Percentiles rank a stretch among this genome's conserved stretches.
phyloP scores from a whole-genome alignment of 192 early-diverging fungal species.

The Coemansia sp. region DNA sequence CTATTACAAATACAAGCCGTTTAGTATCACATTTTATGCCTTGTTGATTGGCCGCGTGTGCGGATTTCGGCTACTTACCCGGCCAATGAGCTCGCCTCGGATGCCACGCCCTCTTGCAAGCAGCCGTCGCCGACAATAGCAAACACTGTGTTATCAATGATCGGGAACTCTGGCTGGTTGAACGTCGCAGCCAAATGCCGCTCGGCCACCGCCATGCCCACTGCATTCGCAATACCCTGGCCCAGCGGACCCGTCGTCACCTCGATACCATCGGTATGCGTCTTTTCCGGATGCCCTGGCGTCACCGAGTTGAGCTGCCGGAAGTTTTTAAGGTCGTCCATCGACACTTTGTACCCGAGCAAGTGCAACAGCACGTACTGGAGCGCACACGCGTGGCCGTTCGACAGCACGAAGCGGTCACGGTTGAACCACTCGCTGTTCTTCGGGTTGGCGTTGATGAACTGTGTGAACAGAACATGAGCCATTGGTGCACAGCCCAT shows the following conservation, averaged over 20 bases:
- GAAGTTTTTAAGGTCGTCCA: constrained; percentile 91
- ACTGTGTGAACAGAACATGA: constrained; percentile 82
- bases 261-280: constrained; percentile 88
- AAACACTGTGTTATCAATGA: constrained; percentile 87
- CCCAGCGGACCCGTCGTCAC: constrained; percentile 97
- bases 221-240: constrained; percentile 87
- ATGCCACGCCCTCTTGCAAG: constrained; percentile 94
- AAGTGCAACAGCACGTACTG: constrained; percentile 91
- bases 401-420: constrained; percentile 97
- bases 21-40: constrained; percentile 8
- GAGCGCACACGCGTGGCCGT: constrained; percentile 94
- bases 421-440: constrained; percentile 92
- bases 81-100: constrained; percentile 89
- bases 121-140: constrained; percentile 92
- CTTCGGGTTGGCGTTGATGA: constrained; percentile 81
- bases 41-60: constrained; percentile 8
- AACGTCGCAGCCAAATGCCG: constrained; percentile 87
- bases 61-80: constrained; percentile 50
- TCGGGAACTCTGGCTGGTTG: constrained; percentile 82
- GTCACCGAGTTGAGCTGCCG: constrained; percentile 81
- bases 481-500: constrained; percentile 98
- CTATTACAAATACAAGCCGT: constrained; percentile 10
- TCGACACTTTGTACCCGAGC: constrained; percentile 79
- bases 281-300: constrained; percentile 93
- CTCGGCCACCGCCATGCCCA: constrained; percentile 90